A percentile compares a stretch with the other conserved stretches of the same genome.
phyloP scores from a whole-genome alignment of 805 yeast species.

The Starmerella bombicola region DNA sequence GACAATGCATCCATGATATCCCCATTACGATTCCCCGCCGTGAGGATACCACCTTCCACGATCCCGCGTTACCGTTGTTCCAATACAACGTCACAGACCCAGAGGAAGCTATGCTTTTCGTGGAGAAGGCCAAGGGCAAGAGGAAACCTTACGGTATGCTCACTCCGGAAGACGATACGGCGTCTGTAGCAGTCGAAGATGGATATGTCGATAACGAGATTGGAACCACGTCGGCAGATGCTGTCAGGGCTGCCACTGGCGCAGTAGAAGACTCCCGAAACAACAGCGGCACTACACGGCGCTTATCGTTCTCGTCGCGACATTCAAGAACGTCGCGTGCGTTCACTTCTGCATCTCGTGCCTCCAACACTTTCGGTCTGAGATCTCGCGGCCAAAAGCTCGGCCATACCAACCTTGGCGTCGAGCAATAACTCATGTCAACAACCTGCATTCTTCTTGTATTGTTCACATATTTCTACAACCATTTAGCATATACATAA shows the following conservation, averaged over 20 bases:
- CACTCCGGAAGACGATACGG: neutral
- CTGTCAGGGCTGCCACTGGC: no score
- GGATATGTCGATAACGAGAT: constrained; percentile 11
- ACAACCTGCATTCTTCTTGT: no score
- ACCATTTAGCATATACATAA: no score
- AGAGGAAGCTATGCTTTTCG: constrained; percentile 36
- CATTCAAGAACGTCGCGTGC: constrained; percentile 9
- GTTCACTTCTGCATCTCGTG: constrained; percentile 8
- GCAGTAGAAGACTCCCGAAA: no score
- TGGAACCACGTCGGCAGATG: no score
- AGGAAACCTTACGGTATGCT: constrained; percentile 15
- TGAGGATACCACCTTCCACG: constrained; percentile 25
- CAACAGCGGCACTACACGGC: no score
- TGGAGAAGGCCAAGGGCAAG: constrained; percentile 7
- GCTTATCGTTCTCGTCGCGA: constrained; percentile 8
- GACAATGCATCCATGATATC: constrained; percentile 27
- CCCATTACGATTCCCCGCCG: constrained; percentile 30
- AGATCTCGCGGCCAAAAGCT: constrained; percentile 6
- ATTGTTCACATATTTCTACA: no score
- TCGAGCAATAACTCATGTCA: no score
- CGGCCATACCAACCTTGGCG: neutral
- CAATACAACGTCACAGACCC: constrained; percentile 43
- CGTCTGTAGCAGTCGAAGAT: neutral
- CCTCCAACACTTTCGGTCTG: constrained; percentile 6
- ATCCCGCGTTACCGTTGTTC: constrained; percentile 28